Conservation (phyloP, 805 yeast genomes). For the Candida insectorum region DNA sequence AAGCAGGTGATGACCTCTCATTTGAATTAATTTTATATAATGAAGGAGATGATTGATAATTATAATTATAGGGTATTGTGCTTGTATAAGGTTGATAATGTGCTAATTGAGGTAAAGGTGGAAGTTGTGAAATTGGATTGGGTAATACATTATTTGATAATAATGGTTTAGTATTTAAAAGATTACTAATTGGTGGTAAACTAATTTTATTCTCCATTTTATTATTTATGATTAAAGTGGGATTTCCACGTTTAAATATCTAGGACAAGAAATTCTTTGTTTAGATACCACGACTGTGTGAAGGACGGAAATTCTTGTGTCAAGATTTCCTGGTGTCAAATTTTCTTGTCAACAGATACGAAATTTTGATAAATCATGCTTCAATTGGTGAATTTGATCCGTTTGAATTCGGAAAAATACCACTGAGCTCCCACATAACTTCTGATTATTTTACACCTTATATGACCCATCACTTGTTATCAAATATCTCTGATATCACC, state of each 20-base stretch:
- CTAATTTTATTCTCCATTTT: constrained; percentile 22
- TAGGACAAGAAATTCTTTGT: not conserved
- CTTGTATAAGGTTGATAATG: constrained; percentile 2
- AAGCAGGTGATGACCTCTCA: constrained; percentile 2
- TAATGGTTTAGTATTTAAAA: constrained; percentile 15
- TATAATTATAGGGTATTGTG: constrained; percentile 1
- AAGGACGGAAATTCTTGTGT: too few species aligned
- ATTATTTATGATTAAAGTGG: not conserved
- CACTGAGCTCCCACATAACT: too few species aligned
- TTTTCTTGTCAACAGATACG: too few species aligned
- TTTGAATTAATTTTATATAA: not conserved
- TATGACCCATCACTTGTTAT: too few species aligned
- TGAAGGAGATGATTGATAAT: constrained; percentile 1
- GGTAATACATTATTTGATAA: not conserved
- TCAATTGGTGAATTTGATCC: too few species aligned
- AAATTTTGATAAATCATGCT: too few species aligned
- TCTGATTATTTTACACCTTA: too few species aligned
- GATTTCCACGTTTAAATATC: not conserved
- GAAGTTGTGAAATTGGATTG: constrained; percentile 2
- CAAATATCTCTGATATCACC: too few species aligned
- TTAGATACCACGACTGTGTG: too few species aligned
- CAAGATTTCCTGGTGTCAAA: too few species aligned
- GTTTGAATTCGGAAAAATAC: too few species aligned
- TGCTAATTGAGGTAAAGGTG: constrained; percentile 3
- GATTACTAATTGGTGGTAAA: constrained; percentile 43